Evolutionary conservation across 805 yeast species (phyloP), one percentile per base, ranked within the genome.

Genomic region (Yamadazyma sp.): DNA sequence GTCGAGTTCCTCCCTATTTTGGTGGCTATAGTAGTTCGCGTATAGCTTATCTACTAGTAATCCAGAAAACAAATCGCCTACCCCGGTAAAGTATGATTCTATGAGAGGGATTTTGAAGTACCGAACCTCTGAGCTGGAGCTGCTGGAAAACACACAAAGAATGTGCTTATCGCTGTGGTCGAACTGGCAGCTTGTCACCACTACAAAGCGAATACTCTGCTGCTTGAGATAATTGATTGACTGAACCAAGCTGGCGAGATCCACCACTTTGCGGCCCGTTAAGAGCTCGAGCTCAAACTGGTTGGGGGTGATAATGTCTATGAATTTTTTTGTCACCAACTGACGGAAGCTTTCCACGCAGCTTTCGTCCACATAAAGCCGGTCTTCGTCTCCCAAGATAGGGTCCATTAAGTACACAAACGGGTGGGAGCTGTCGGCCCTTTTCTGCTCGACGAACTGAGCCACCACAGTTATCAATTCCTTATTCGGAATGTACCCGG

Each of bases 11-110:
- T 4, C 17, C 8, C n/a, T 13, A 19, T 17, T 28, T 14, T 27
- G 22, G 15, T 23, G 12, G n/a, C 19, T 11, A 29, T 28, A 36
- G 14, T 41, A 28, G 24, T 49, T 51, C 1, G 55, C 56, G 48
- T 59, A 65, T 19, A 81, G 63, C 47, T 85, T 73, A 57, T 84
- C 95, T 5, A 86, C 49, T 21, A 89, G 57, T 26, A 90, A 58
- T 0, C 95, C 91, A 0, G 95, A 82, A 50, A 91, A 90, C 28
- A 90, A 60, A 53, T 90, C 98, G 5, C 98, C 98, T 0, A 93
- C 95, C 1, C 98, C 98, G 0, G 96, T 87, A 62, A 90, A 91
- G 57, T 91, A 88, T 4, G 91, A 81, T 38, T 82, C 78, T 28
- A 87, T 75, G 23, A 71, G 66, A 2, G 85, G 83, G 10, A 84